phyloP scores from a whole-genome alignment of 768 basidiomycete species.

The Rhizopogon roseolus region DNA sequence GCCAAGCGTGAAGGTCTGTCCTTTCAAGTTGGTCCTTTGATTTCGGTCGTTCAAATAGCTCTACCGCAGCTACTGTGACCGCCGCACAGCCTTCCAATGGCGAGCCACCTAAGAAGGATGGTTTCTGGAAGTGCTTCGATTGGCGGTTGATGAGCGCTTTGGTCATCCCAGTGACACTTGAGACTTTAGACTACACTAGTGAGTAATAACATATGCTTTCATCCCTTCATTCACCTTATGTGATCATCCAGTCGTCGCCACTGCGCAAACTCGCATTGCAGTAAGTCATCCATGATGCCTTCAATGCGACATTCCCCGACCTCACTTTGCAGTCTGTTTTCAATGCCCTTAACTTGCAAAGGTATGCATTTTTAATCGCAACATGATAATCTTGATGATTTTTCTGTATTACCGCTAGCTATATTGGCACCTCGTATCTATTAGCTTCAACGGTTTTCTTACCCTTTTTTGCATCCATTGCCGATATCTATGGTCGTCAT shows the following conservation, averaged over 20 bases:
- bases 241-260: conserved; percentile 38
- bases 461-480: conserved; percentile 44
- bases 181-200: conserved; percentile 10
- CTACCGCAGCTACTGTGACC: neutral
- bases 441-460: conserved; percentile 50
- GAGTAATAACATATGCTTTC: too few species aligned
- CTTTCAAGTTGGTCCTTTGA: neutral
- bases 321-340: conserved; percentile 19
- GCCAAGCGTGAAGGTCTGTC: neutral
- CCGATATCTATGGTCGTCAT: conserved; percentile 48
- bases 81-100: neutral
- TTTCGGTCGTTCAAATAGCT: neutral
- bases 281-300: conserved; percentile 19
- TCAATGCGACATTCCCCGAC: neutral
- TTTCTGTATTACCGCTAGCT: conserved; percentile 20
- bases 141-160: conserved; percentile 31
- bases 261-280: conserved; percentile 47
- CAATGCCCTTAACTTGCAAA: conserved; percentile 21
- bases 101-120: neutral
- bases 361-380: conserved; percentile 8
- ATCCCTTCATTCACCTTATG: neutral
- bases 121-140: conserved; percentile 23
- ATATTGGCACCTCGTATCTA: conserved; percentile 46
- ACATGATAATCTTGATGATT: neutral
- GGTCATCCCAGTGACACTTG: conserved; percentile 37